These are phyloP conservation scores for Komagataella phaffii DNA, from an alignment of 805 yeast genomes.

Conservation along the genomic window DNA sequence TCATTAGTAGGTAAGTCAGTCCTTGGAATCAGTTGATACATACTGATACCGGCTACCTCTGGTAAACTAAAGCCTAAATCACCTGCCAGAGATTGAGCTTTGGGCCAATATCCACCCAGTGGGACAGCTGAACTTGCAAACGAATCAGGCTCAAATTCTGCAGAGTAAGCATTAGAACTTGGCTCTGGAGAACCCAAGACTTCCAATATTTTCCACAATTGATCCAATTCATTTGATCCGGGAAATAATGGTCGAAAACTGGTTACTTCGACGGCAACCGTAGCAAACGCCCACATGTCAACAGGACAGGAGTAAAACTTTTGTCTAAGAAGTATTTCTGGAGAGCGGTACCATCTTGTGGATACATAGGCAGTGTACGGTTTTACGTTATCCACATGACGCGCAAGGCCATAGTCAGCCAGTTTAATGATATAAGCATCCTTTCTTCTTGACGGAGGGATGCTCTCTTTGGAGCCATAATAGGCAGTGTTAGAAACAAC, in stretches of 20 bases:
- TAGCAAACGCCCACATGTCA: conserved; percentile 82
- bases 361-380: conserved; percentile 69
- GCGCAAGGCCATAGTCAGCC: conserved; percentile 73
- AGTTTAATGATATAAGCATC: conserved; percentile 52
- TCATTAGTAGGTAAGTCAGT: conserved; percentile 22
- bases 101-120: conserved; percentile 66
- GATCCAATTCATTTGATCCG: conserved; percentile 70
- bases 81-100: conserved; percentile 38
- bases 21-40: conserved; percentile 31
- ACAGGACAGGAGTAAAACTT: conserved; percentile 52
- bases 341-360: conserved; percentile 80
- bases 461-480: conserved; percentile 25
- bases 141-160: conserved; percentile 6
- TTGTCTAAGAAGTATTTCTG: conserved; percentile 61
- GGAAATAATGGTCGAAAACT: conserved; percentile 73
- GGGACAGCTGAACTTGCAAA: conserved; percentile 18
- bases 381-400: conserved; percentile 36
- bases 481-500: conserved; percentile 44
- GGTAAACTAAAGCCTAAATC: conserved; percentile 48
- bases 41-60: conserved; percentile 31
- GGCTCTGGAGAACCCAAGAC: conserved; percentile 62
- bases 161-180: conserved; percentile 3
- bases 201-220: conserved; percentile 52
- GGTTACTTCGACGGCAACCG: conserved; percentile 63
- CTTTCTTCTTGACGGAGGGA: conserved; percentile 25